Evolutionary conservation across 2,329 filamentous ascomycete genomes (phyloP).

Genomic region (Eutypella sp.): DNA sequence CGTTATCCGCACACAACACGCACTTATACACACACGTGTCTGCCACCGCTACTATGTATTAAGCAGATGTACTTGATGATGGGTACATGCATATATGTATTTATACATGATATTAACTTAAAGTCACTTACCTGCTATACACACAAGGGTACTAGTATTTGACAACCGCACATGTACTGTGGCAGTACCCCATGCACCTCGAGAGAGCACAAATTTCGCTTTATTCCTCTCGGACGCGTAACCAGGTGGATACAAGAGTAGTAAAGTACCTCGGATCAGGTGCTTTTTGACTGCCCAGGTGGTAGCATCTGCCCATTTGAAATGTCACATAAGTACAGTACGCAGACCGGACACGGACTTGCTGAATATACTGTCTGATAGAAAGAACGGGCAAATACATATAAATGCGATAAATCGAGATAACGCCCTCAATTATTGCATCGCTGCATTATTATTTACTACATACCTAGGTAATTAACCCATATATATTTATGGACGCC

Average conservation of each 20-base stretch:
- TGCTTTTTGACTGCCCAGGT: too few relatives aligned
- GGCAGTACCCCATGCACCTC: background rate
- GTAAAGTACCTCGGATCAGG: background rate
- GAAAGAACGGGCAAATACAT: too few relatives aligned
- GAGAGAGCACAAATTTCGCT: background rate
- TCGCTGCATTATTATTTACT: too few relatives aligned
- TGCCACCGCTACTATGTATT: background rate
- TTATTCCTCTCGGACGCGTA: background rate
- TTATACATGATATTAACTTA: background rate
- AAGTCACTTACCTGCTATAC: too few relatives aligned
- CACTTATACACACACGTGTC: background rate
- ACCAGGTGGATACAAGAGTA: background rate
- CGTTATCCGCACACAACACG: background rate
- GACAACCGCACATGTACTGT: background rate
- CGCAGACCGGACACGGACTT: too few relatives aligned
- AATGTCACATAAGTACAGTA: too few relatives aligned
- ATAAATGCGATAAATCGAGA: too few relatives aligned
- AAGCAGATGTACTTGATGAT: background rate
- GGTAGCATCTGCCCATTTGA: too few relatives aligned
- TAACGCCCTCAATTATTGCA: too few relatives aligned
- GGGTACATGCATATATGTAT: background rate
- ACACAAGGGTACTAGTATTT: background rate
- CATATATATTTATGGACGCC: too few relatives aligned
- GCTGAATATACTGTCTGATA: too few relatives aligned
- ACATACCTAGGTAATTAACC: too few relatives aligned